These are phyloP conservation scores for Tuctoria greenei DNA, from an alignment of 176 grass and related monocot genomes.

Conservation along the genomic window DNA sequence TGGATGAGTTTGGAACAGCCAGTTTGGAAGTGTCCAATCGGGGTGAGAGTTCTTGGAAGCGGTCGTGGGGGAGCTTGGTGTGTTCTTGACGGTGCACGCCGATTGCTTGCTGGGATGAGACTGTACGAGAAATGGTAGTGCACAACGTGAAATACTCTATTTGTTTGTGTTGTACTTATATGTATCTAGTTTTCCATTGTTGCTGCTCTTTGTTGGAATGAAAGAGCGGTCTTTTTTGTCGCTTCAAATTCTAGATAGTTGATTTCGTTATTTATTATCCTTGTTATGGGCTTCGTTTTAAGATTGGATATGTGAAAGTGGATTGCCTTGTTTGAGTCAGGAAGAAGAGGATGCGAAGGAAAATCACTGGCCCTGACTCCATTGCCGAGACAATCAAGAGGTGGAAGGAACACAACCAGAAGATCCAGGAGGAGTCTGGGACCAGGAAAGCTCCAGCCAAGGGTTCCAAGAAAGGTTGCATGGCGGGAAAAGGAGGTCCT, in stretches of 20 bases:
- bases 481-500: slow-evolving; percentile 89
- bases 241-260: not conserved
- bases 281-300: slow-evolving; percentile 5
- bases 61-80: not conserved
- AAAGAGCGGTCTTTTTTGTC: not conserved
- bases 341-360: slow-evolving; percentile 76
- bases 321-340: slow-evolving; percentile 42
- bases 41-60: not conserved
- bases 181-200: not conserved
- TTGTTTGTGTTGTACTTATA: not conserved
- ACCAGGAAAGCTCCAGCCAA: slow-evolving; percentile 68
- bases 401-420: slow-evolving; percentile 81
- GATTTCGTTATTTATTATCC: not conserved
- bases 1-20: not conserved
- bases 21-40: not conserved
- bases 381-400: slow-evolving; percentile 66
- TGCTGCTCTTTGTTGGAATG: not conserved
- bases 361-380: slow-evolving; percentile 58
- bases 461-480: slow-evolving; percentile 97
- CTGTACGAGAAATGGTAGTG: not conserved
- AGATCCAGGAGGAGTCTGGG: slow-evolving; percentile 30
- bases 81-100: slow-evolving; percentile 1
- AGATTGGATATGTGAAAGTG: not conserved
- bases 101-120: slow-evolving; percentile 5
- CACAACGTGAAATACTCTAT: not conserved